Evolutionary conservation across 2,329 filamentous ascomycete genomes (phyloP), one percentile per base, ranked within the genome.

Genomic region (Waltergamsia citrina): DNA sequence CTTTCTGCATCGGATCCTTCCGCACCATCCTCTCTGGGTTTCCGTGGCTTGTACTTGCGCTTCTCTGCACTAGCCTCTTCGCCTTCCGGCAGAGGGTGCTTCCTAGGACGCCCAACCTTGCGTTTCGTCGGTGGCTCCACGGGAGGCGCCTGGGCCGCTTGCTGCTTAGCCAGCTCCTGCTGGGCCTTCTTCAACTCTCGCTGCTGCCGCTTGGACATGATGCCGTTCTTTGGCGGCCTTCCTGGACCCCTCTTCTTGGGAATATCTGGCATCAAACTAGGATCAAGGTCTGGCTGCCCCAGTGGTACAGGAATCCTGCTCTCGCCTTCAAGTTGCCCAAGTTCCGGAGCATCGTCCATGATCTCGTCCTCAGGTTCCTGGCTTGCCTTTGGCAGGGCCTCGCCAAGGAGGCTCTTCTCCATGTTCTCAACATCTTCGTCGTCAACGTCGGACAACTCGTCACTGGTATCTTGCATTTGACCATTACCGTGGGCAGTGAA

Each of bases 151-250:
- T 65, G 66, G 7, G 67, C 63, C 21, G 65, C 44, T 5, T 63
- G 68, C 48, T 73, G 69, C 54, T 68, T 69, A 16, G 65, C 66
- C 44, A 58, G 55, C 39, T 63, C 60, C 38, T 62, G 54, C 37
- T 63, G 59, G 35, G 59, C 54, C 52, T 79, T 81, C 57, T 79
- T 75, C 7, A 78, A 67, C 31, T 77, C 54, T 14, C 75, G 67
- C 43, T 79, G 70, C 47, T 87, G 80, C 37, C 84, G 69, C 57
- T 87, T 87, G 2, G 83, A 88, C 75, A 87, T 85, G 50, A 86
- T 71, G 19, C 84, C 84, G 48, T 88, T 83, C 60, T 88, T 88
- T 0, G 84, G 84, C 15, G 84, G 84, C 34, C 84, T 66, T n/a
- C 84, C 84, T 8, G 84, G 84, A 11, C 84, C 84, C 44, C 83